Evolutionary conservation across 257 asterid genomes (phyloP).

Genomic region (Solanum boliviense): DNA sequence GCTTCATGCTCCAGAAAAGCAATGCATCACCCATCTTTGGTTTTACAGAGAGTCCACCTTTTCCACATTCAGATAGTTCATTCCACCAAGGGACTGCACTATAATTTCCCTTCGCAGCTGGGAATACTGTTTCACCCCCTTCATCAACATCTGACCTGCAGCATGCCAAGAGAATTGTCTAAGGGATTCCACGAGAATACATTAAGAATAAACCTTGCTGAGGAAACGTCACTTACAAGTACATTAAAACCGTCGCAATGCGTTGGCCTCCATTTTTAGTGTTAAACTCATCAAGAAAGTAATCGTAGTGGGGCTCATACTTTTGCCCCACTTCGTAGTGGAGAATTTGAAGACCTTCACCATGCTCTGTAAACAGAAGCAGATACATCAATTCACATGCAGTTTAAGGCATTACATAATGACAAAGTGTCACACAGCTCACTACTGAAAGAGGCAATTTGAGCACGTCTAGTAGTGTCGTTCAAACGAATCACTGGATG

Average conservation of each 20-base stretch:
- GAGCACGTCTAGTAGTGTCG: not conserved
- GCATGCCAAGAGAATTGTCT: conserved; percentile 3
- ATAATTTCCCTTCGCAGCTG: conserved; percentile 76
- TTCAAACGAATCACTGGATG: not conserved
- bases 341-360: conserved; percentile 96
- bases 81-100: conserved; percentile 45
- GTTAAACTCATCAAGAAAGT: conserved; percentile 75
- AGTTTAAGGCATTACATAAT: not conserved
- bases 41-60: conserved; percentile 78
- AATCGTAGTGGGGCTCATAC: conserved; percentile 93
- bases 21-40: conserved; percentile 96
- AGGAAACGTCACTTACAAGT: conserved; percentile 42
- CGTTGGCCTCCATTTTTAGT: conserved; percentile 95
- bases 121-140: conserved; percentile 99
- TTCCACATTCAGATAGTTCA: conserved; percentile 94
- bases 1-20: conserved; percentile 98
- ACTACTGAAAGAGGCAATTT: not conserved
- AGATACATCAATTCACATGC: conserved; percentile 1
- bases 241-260: conserved; percentile 91
- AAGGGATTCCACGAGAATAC: not conserved
- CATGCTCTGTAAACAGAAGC: conserved; percentile 54
- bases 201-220: not conserved
- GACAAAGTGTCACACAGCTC: not conserved
- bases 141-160: conserved; percentile 96
- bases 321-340: conserved; percentile 97